Base-by-base conservation (phyloP, 2,329 filamentous ascomycete genomes). In the Akanthomyces uredinophilus region DNA sequence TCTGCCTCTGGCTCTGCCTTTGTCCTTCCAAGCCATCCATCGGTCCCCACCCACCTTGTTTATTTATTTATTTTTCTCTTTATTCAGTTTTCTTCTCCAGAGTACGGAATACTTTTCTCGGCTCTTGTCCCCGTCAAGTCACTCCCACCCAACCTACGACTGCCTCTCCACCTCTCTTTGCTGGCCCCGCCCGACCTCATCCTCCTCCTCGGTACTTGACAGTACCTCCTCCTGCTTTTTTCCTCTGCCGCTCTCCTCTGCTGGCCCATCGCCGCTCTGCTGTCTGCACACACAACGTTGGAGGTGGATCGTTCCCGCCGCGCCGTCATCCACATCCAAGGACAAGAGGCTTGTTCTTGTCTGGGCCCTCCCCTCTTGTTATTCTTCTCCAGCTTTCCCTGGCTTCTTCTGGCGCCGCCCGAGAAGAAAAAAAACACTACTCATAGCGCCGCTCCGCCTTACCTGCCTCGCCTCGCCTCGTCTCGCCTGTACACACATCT, bases 211-310 rank as follows among this genome's bases (percentile, higher is more conserved):
- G 52, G 52, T 62, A 62, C 60, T 35, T 62, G 5, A 8, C 4
- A 10, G 29, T 59, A 59, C 41, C 13, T 37, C 43, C 29, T 22
- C 32, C 43, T 49, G n/a, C 32, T 10, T 13, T 50, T 22, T 24
- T 6, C 22, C n/a, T 10, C 20, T 43, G 29, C 20, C 49, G n/a
- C 41, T 27, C 41, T 54, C 27, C 50, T 27, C 41, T 55, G 11
- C 22, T 14, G 5, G 20, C 32, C 39, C 44, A 43, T 49, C 60
- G 14, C n/a, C 46, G 24, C 35, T 27, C 32, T 50, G 22, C n/a
- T n/a, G n/a, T n/a, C n/a, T n/a, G n/a, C n/a, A n/a, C 6, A 29
- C 27, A 6, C 59, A 61, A 61, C 60, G 52, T 62, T 62, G 52
- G 43, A 52, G 60, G 60, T 62, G 60, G 60, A 56, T 20, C 50